Base-by-base conservation (phyloP, 2,329 filamentous ascomycete genomes). In the Zelopaecilomyces penicillatus region DNA sequence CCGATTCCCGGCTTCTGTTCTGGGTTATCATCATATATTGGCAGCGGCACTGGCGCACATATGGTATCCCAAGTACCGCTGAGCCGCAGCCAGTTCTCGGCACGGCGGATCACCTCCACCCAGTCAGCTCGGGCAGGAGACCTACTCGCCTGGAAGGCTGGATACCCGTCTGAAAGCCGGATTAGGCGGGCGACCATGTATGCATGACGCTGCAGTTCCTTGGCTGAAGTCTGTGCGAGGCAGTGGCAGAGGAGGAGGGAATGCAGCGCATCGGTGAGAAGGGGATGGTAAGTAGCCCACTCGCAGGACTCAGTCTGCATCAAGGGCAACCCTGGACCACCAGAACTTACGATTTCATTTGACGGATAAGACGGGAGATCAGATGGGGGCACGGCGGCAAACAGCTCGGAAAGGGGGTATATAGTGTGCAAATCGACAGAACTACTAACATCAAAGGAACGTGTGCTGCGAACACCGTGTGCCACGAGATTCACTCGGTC, bases 171-270 rank as follows among this genome's bases (percentile, higher is more conserved):
- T 40, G 79, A 81, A 27, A 93, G 73, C 19, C 86, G 76, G 4
- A 79, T 75, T 2, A 93, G 72, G 5, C 87, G 80, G 11, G 87
- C 85, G 4, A 84, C 87, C 75, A 90, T 93, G 67, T 88, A 75
- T 0, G 86, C 85, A 59, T 93, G 86, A 32, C 87, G 84, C 41
- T 82, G 77, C 31, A 90, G 75, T 60, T 93, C 87, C 54, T 85
- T 87, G 8, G 78, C 63, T 0, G 86, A 85, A 0, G 87, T 94
- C 62, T 91, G 87, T 6, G 87, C 66, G 7, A 94, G 76, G n/a
- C 78, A 77, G 62, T 94, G 87, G 52, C 82, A 85, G 35, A 94
- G 75, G 6, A 94, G 77, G 2, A 93, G 65, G 4, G 81, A 83
- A 61, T 94, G 87, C 1, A 94, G 74, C 1, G 84, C 84, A 52